phyloP scores from a whole-genome alignment of 2,329 filamentous ascomycete genomes.

The Penicillium sp. region DNA sequence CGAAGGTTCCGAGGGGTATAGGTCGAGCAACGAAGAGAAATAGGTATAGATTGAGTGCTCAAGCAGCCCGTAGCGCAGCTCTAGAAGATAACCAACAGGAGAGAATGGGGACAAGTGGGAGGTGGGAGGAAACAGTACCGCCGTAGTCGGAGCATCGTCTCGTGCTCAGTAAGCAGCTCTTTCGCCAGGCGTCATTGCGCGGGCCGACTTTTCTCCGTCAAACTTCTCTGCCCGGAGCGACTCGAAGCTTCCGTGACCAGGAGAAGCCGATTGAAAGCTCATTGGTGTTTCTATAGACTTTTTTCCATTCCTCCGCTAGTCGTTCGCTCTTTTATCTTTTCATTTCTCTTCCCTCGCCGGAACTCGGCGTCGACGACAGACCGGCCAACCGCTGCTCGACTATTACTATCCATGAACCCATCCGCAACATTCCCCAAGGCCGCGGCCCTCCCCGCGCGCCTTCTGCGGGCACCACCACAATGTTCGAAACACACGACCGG shows the following conservation, averaged over 20 bases:
- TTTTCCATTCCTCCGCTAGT: slow-evolving; percentile 9
- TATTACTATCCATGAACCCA: slow-evolving; percentile 39
- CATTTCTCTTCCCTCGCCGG: background rate
- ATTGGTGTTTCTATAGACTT: slow-evolving; percentile 8
- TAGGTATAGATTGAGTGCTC: slow-evolving; percentile 2
- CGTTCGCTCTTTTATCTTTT: slow-evolving; percentile 2
- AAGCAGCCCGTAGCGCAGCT: slow-evolving; percentile 13
- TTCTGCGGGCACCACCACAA: slow-evolving; percentile 43
- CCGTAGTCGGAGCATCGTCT: slow-evolving; percentile 16
- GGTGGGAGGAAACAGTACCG: slow-evolving; percentile 1
- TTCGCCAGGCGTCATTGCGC: slow-evolving; percentile 14
- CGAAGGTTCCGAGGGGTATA: slow-evolving; percentile 2
- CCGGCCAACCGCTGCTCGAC: slow-evolving; percentile 13
- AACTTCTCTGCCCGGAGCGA: slow-evolving; percentile 4
- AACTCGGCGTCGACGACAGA: slow-evolving; percentile 7
- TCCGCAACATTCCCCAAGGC: slow-evolving; percentile 43
- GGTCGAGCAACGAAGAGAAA: background rate
- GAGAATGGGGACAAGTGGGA: background rate
- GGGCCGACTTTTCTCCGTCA: slow-evolving; percentile 1
- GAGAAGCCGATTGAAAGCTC: slow-evolving; percentile 18
- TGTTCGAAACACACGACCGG: slow-evolving; percentile 36
- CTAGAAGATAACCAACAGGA: background rate
- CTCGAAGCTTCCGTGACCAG: slow-evolving; percentile 6
- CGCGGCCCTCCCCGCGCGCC: slow-evolving; percentile 42
- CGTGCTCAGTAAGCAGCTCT: slow-evolving; percentile 32